Evolutionary conservation across 768 basidiomycete species (phyloP), one percentile per base, ranked within the genome.

Genomic region (Tremella mesenterica): DNA sequence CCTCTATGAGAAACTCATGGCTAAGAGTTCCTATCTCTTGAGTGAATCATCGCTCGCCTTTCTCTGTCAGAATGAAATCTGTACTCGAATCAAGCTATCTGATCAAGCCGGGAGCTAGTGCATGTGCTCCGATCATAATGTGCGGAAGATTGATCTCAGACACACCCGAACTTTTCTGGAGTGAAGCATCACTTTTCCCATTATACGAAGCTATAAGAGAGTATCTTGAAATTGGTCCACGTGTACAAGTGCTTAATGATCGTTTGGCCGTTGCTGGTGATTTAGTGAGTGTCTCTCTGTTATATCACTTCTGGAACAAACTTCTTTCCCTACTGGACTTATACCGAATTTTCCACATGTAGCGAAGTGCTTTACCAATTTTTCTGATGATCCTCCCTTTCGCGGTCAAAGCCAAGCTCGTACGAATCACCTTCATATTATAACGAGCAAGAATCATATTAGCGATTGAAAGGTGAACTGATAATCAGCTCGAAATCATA

Each of bases 111-210:
- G n/a, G n/a, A n/a, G n/a, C n/a, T n/a, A n/a, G n/a, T n/a, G n/a
- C n/a, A n/a, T n/a, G n/a, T n/a, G n/a, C n/a, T n/a, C n/a, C n/a
- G n/a, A n/a, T n/a, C n/a, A 26, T 39, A 7, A 41, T 44, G 2
- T 41, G 48, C 4, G 4, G 20, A 12, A 18, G 29, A 3, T 34
- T 53, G 28, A 34, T 8, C 21, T 9, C 47, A 72, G 92, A 96
- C 66, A 85, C 88, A 4, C 91, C 91, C 0, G 89, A 91, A 67
- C 74, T 96, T 43, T 96, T 96, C 73, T 95, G 91, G 92, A 84
- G 83, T 48, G 91, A 93, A 68, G 90, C 89, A 10, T 90, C 85
- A 59, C 75, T 93, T 61, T 85, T 86, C 64, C 85, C 83, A 26
- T 73, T 96, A 30, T 96, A 96, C 67, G 88, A 90, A 60, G 89